These are phyloP conservation scores for Elaeagnus macrophylla DNA, from an alignment of 306 rosid genomes.

Conservation along the genomic window DNA sequence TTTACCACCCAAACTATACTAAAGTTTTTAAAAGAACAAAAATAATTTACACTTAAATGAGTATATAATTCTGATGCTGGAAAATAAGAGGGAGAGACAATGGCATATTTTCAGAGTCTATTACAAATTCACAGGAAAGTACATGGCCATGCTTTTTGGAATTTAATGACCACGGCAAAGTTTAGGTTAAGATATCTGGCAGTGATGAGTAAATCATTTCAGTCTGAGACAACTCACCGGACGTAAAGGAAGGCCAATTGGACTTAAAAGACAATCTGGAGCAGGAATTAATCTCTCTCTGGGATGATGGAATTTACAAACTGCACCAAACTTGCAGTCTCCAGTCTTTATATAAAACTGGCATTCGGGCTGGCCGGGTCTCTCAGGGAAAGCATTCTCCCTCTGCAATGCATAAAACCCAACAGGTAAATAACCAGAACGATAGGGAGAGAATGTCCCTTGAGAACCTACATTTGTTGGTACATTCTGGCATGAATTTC, in stretches of 20 bases:
- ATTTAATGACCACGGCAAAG: background rate
- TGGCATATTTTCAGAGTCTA: background rate
- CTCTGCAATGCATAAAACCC: slow-evolving; percentile 76
- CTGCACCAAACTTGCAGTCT: slow-evolving; percentile 94
- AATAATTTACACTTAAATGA: no score
- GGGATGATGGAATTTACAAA: slow-evolving; percentile 94
- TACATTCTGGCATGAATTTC: slow-evolving; percentile 60
- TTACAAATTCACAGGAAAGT: background rate
- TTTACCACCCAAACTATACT: slow-evolving; percentile 12
- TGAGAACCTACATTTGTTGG: slow-evolving; percentile 50
- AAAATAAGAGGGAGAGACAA: background rate
- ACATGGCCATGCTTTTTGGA: background rate
- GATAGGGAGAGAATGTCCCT: slow-evolving; percentile 55
- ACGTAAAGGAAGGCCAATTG: slow-evolving; percentile 88
- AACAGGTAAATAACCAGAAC: slow-evolving; percentile 59
- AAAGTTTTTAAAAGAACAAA: background rate
- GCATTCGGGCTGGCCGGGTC: slow-evolving; percentile 97
- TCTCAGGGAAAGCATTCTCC: slow-evolving; percentile 93
- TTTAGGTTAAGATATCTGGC: background rate
- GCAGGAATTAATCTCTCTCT: slow-evolving; percentile 79
- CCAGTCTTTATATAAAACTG: slow-evolving; percentile 97
- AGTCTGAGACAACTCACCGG: slow-evolving; percentile 46
- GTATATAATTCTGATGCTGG: background rate
- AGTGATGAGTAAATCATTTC: background rate
- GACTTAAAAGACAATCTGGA: slow-evolving; percentile 89